Conservation (phyloP, 202 grass and related monocot species). For the Setaria italica region DNA sequence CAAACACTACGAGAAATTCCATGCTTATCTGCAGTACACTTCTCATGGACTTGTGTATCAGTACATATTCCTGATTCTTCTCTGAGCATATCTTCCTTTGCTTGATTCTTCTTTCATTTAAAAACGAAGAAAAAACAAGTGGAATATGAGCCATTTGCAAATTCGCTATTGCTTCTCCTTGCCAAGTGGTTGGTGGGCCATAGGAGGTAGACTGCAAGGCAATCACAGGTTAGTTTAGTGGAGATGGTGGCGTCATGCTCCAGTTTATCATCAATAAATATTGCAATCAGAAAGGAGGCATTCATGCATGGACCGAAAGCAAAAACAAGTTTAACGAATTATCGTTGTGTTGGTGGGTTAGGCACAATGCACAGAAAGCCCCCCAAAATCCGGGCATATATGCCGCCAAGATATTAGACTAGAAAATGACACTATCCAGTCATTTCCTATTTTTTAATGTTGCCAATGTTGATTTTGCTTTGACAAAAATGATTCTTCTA, state of each 20-base stretch:
- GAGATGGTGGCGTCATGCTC: constrained; percentile 52
- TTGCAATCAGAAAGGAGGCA: constrained; percentile 20
- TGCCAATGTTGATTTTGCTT: constrained; percentile 49
- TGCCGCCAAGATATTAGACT: constrained; percentile 7
- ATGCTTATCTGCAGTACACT: constrained; percentile 40
- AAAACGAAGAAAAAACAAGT: constrained; percentile 26
- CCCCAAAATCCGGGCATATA: constrained; percentile 46
- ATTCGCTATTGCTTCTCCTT: constrained; percentile 40
- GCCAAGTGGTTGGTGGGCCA: constrained; percentile 64
- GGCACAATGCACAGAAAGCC: constrained; percentile 46
- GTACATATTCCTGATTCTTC: constrained; percentile 52
- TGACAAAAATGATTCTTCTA: constrained; percentile 46
- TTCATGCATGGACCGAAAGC: constrained; percentile 47
- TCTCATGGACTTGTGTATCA: constrained; percentile 20
- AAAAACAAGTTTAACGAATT: constrained; percentile 45
- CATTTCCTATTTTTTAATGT: constrained; percentile 4
- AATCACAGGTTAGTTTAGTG: constrained; percentile 62
- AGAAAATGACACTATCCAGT: neutral
- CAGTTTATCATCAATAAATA: constrained; percentile 8
- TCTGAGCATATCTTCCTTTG: constrained; percentile 39
- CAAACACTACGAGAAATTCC: constrained; percentile 28
- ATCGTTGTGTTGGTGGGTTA: constrained; percentile 41
- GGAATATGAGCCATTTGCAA: constrained; percentile 43
- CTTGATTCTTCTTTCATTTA: constrained; percentile 42
- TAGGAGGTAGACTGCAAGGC: constrained; percentile 44